Evolutionary conservation across 352 stramenopile genomes (phyloP).

Genomic region (Plasmopara viticola): DNA sequence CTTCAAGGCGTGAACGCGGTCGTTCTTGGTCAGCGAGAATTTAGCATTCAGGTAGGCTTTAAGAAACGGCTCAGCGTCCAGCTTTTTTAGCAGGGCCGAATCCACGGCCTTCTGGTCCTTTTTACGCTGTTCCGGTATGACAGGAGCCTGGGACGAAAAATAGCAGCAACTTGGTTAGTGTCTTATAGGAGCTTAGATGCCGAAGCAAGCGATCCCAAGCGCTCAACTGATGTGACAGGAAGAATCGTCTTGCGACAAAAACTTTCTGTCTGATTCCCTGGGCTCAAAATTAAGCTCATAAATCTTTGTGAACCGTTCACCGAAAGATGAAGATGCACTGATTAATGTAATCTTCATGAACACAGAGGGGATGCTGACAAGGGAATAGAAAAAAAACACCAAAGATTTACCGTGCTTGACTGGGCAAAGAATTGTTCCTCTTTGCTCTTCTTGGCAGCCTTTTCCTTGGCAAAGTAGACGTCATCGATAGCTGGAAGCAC

Average conservation of each 20-base stretch:
- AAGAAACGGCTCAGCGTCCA: constrained; percentile 89
- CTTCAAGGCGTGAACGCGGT: constrained; percentile 98
- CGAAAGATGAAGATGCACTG: constrained; percentile 5
- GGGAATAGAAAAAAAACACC: constrained; percentile 3
- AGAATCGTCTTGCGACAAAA: constrained; percentile 4
- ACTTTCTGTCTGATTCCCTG: constrained; percentile 6
- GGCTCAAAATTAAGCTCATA: neutral
- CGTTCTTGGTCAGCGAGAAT: constrained; percentile 97
- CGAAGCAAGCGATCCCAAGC: constrained; percentile 88
- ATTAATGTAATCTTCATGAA: constrained; percentile 3
- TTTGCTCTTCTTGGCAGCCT: constrained; percentile 87
- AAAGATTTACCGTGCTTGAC: constrained; percentile 63
- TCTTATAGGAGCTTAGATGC: constrained; percentile 76
- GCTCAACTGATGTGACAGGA: constrained; percentile 41
- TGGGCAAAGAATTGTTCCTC: constrained; percentile 98
- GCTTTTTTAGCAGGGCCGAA: constrained; percentile 80
- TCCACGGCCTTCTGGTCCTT: constrained; percentile 98
- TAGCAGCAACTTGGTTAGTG: constrained; percentile 16
- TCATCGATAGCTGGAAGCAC: constrained; percentile 93
- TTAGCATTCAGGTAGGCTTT: constrained; percentile 98
- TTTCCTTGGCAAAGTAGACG: constrained; percentile 95
- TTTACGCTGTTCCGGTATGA: constrained; percentile 96
- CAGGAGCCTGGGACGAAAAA: constrained; percentile 51
- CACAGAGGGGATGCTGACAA: constrained; percentile 18
- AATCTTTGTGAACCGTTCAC: neutral